Evolutionary conservation across 148 eudicot species (phyloP).

Genomic region (Pouteria glomerata): DNA sequence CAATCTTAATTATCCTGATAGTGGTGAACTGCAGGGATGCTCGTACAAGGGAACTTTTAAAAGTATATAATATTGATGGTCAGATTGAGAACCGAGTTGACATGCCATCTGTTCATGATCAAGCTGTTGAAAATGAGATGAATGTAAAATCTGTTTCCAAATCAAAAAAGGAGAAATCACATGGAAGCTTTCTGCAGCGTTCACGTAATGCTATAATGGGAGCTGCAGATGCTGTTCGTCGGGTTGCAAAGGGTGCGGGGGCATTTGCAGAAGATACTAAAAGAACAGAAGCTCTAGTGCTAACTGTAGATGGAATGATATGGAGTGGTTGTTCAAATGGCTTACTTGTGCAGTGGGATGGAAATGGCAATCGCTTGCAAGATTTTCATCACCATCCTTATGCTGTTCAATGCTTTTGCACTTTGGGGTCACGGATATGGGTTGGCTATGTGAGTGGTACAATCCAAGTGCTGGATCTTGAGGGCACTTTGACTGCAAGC

Average conservation of each 20-base stretch:
- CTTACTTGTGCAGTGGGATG: slow-evolving; percentile 81
- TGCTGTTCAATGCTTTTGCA: slow-evolving; percentile 77
- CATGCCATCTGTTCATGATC: slow-evolving; percentile 68
- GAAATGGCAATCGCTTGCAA: slow-evolving; percentile 71
- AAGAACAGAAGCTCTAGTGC: slow-evolving; percentile 81
- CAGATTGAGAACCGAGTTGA: slow-evolving; percentile 85
- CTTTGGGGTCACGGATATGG: slow-evolving; percentile 76
- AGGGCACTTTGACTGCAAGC: slow-evolving; percentile 66
- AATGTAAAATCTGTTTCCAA: slow-evolving; percentile 68
- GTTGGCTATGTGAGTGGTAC: slow-evolving; percentile 90
- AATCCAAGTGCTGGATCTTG: slow-evolving; percentile 75
- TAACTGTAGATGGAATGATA: slow-evolving; percentile 71
- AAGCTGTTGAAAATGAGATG: slow-evolving; percentile 62
- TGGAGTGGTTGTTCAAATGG: slow-evolving; percentile 94
- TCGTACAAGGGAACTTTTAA: slow-evolving; percentile 89
- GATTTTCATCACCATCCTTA: slow-evolving; percentile 65
- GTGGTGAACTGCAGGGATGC: slow-evolving; percentile 71
- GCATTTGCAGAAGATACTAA: slow-evolving; percentile 75
- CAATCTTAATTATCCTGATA: not conserved
- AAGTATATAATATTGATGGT: slow-evolving; percentile 81
- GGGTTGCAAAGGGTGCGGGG: slow-evolving; percentile 83
- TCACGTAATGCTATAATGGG: slow-evolving; percentile 97
- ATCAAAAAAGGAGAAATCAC: slow-evolving; percentile 87
- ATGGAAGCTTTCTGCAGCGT: slow-evolving; percentile 68
- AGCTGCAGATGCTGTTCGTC: slow-evolving; percentile 96